These are phyloP conservation scores for Trichoderma sp. DNA, from an alignment of 2,329 filamentous ascomycete genomes.

Conservation along the genomic window DNA sequence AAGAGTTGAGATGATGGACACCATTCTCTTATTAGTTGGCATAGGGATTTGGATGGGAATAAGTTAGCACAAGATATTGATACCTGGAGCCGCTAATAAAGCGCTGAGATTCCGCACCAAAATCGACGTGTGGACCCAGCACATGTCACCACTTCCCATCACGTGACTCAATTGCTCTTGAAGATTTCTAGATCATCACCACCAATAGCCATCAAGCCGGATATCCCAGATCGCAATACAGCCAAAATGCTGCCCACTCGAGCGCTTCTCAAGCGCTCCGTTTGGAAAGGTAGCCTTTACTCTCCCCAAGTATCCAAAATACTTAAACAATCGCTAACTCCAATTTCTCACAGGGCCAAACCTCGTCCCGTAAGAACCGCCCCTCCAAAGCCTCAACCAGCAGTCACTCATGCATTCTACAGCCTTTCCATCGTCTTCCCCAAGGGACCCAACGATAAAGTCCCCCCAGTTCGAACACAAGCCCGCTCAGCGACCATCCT, in stretches of 20 bases:
- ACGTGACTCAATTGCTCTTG: constrained; percentile 7
- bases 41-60: background rate
- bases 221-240: background rate
- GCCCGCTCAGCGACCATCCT: constrained; percentile 87
- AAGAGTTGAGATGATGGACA: background rate
- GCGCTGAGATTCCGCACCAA: background rate
- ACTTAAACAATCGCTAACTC: background rate
- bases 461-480: constrained; percentile 78
- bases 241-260: constrained; percentile 67
- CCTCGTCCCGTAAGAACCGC: constrained; percentile 52
- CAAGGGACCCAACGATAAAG: constrained; percentile 60
- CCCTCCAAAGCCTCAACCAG: background rate
- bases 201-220: background rate
- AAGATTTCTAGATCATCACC: constrained; percentile 16
- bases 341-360: constrained; percentile 46
- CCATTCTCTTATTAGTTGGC: background rate
- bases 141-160: background rate
- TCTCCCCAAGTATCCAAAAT: background rate
- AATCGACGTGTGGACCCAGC: background rate
- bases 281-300: constrained; percentile 74
- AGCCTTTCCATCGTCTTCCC: constrained; percentile 66
- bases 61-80: background rate
- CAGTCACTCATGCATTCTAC: constrained; percentile 17
- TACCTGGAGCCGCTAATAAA: background rate
- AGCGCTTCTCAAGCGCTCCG: constrained; percentile 70